Evolutionary conservation across 139 green algal genomes (phyloP), one percentile per base, ranked within the genome.

Genomic region (Chlamydomonas incerta): DNA sequence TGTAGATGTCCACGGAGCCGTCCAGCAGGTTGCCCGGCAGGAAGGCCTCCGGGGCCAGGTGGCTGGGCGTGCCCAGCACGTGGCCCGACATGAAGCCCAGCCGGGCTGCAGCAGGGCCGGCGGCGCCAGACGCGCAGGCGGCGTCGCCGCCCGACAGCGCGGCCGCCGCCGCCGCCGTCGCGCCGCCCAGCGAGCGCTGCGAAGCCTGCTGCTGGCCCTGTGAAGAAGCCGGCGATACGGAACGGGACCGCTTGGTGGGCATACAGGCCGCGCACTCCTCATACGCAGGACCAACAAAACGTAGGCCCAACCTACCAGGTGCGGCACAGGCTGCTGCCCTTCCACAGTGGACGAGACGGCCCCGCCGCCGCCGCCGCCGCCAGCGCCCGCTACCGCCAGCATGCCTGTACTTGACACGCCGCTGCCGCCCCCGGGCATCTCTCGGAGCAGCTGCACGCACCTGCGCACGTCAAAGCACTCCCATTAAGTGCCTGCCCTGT

Each of bases 401-500:
- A 50, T 10, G 20, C 33, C 28, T 41, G 52, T n/a, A 21, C 11
- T 13, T 28, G 72, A 8, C 46, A 47, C 47, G 72, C 21, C 0
- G 41, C 28, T 3, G 24, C 41, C 11, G 29, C 46, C 11, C 47
- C 26, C 14, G 33, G 33, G n/a, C 21, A 82, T 23, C 21, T 82
- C 55, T 3, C 81, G n/a, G 15, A 87, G 35, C 72, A 89, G 58
- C n/a, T 89, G 81, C 9, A 76, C 73, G 35, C 94, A 87, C 9
- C 93, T n/a, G n/a, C n/a, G n/a, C n/a, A n/a, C n/a, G n/a, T n/a
- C n/a, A n/a, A n/a, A n/a, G n/a, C n/a, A n/a, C n/a, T n/a, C n/a
- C n/a, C n/a, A n/a, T n/a, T n/a, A n/a, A n/a, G n/a, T n/a, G n/a
- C n/a, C n/a, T n/a, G n/a, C n/a, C n/a, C n/a, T n/a, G n/a, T n/a